Conservation (phyloP, 495 filamentous ascomycete genomes). For the Trichodelitschia bisporula region DNA sequence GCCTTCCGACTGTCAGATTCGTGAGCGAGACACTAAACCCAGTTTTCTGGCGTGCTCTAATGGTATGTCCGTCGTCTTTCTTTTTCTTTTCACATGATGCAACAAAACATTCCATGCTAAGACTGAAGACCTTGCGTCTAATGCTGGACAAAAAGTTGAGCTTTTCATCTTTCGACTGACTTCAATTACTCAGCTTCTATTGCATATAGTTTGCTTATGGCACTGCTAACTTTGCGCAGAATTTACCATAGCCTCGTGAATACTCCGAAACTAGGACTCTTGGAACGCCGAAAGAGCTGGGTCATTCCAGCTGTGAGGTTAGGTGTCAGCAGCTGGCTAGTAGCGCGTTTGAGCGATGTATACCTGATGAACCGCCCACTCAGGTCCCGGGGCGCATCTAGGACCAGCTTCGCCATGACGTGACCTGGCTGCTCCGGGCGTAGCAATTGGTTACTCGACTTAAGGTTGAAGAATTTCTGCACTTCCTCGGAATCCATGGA, state of each 20-base stretch:
- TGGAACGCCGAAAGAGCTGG: neutral
- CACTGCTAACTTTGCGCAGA: too few relatives aligned
- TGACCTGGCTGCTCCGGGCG: slow-evolving; percentile 63
- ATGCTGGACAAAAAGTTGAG: slow-evolving; percentile 42
- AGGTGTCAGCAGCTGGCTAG: neutral
- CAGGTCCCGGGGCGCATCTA: slow-evolving; percentile 35
- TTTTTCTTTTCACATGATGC: slow-evolving; percentile 23
- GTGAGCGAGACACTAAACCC: too few relatives aligned
- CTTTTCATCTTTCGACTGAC: slow-evolving; percentile 99
- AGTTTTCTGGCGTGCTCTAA: too few relatives aligned
- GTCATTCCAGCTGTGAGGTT: slow-evolving; percentile 2
- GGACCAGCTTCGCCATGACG: slow-evolving; percentile 58
- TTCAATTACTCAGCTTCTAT: neutral
- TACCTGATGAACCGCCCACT: slow-evolving; percentile 57
- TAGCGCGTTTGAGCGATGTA: slow-evolving; percentile 8
- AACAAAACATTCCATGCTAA: slow-evolving; percentile 75
- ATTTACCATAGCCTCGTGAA: too few relatives aligned
- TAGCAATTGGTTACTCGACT: slow-evolving; percentile 42
- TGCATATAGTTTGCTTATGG: neutral
- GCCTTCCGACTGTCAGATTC: too few relatives aligned
- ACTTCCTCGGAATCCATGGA: slow-evolving; percentile 40
- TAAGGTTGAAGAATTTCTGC: slow-evolving; percentile 40
- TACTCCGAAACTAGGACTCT: too few relatives aligned
- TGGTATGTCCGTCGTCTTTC: slow-evolving; percentile 9
- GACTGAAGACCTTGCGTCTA: slow-evolving; percentile 40